A percentile compares a stretch with the other conserved stretches of the same genome.
phyloP scores from a whole-genome alignment of 169 alveolate genomes.

The Eimeria zaria region DNA sequence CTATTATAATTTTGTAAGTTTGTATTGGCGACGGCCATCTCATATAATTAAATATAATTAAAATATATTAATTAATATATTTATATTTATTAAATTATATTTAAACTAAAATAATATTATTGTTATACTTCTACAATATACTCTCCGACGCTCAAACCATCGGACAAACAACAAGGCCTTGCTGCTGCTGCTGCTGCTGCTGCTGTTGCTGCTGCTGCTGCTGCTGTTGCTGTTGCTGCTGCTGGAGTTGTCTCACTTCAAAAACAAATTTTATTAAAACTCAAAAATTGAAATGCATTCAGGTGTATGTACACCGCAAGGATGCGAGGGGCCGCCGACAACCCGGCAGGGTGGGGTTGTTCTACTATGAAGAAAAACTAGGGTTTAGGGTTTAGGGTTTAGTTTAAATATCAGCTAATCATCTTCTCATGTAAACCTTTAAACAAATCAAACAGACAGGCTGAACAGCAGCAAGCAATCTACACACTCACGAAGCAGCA shows the following conservation, averaged over 20 bases:
- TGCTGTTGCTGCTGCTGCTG: slow-evolving; percentile 29
- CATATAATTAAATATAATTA: neutral
- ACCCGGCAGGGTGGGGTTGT: neutral
- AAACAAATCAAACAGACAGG: too few relatives aligned
- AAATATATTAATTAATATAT: neutral
- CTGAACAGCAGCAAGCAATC: too few relatives aligned
- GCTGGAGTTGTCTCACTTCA: too few relatives aligned
- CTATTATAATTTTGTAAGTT: slow-evolving; percentile 93
- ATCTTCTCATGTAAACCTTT: too few relatives aligned
- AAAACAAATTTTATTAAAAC: neutral
- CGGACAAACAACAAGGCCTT: too few relatives aligned
- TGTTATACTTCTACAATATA: neutral
- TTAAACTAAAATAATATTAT: neutral
- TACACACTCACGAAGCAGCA: too few relatives aligned
- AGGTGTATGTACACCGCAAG: too few relatives aligned
- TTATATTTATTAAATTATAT: too few relatives aligned
- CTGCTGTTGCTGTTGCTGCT: neutral
- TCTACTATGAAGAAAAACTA: neutral
- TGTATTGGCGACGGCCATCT: slow-evolving; percentile 86
- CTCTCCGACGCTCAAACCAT: too few relatives aligned
- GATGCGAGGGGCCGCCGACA: too few relatives aligned
- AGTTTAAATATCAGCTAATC: too few relatives aligned
- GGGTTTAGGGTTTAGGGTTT: too few relatives aligned
- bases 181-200: slow-evolving; percentile 22
- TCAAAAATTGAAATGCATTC: neutral